Evolutionary conservation across 768 basidiomycete genomes (phyloP), one percentile per base, ranked within the genome.

Genomic region (Pleurotus salmoneostramineus): DNA sequence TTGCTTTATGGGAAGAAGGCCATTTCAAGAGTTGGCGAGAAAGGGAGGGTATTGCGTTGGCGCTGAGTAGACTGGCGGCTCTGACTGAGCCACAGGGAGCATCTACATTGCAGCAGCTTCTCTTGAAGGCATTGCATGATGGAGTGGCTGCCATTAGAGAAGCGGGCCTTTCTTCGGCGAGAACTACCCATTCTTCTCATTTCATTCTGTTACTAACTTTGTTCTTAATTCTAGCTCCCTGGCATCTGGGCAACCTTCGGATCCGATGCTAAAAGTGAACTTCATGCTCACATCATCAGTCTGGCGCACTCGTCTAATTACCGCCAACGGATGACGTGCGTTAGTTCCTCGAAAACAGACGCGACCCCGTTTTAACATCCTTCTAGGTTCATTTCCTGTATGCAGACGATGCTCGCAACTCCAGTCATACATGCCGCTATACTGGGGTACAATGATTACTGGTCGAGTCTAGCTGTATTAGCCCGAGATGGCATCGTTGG

Each of bases 91-190:
- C 71, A 17, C 72, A 78, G 14, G 71, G 75, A 27, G 73, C 78
- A 35, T 72, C 74, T n/a, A 67, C 76, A 12, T 67, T 91, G n/a
- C 68, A 79, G 45, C 72, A 70, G 46, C 72, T 95, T 34, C 69
- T 92, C 57, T 71, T 72, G 59, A 76, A 74, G 58, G 91, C 86
- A 0, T 72, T 96, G 43, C 81, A 83, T 61, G 95, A 97, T 65
- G 74, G 72, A 14, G 91, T 92, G 55, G 88, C 93, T n/a, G 85
- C 89, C 36, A 93, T 98, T 3, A 77, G 95, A 55, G 90, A 93
- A 65, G 82, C 84, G 40, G 90, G 88, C 1, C 79, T 92, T 21
- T 67, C 71, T 40, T 74, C 75, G 63, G 91, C 93, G 68, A 72
- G 93, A 79, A 33, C 37, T n/a, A 11, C 11, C 33, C 36, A 49